These are phyloP conservation scores for Boletus subcaerulescens DNA, from an alignment of 768 basidiomycete species.

Conservation along the genomic window DNA sequence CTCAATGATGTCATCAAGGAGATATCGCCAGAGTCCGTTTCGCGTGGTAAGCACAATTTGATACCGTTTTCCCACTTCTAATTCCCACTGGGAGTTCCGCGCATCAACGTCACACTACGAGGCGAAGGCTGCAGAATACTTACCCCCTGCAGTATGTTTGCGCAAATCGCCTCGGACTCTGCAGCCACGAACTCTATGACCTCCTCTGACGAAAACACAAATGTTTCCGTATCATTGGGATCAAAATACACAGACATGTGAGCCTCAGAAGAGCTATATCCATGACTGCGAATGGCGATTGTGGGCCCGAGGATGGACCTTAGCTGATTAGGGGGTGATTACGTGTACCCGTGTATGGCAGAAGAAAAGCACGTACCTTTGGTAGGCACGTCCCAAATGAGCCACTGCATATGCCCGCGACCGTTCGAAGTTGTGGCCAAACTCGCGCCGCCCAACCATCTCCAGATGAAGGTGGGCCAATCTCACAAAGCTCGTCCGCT, in stretches of 20 bases:
- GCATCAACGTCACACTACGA: not conserved
- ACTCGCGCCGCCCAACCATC: constrained; percentile 14
- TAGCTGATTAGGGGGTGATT: not conserved
- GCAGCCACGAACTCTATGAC: constrained; percentile 5
- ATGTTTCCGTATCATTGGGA: constrained; percentile 2
- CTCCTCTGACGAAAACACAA: constrained; percentile 9
- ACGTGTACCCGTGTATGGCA: not conserved
- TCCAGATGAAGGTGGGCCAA: constrained; percentile 10
- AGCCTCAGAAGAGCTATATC: constrained; percentile 13
- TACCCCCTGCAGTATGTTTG: constrained; percentile 5
- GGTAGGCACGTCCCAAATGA: constrained; percentile 9
- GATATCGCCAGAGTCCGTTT: constrained; percentile 18
- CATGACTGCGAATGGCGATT: constrained; percentile 4
- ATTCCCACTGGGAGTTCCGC: constrained; percentile 1
- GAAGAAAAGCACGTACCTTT: not conserved
- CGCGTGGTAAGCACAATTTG: constrained; percentile 12
- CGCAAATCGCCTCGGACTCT: not conserved
- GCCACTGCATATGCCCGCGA: constrained; percentile 12
- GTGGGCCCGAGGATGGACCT: constrained; percentile 10
- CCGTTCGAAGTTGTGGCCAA: constrained; percentile 10
- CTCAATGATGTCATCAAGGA: constrained; percentile 13
- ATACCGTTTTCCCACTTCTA: constrained; percentile 8
- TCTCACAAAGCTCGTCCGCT: constrained; percentile 13
- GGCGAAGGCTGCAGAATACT: not conserved
- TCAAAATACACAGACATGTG: constrained; percentile 1